Conservation (phyloP, 192 early-diverging fungal genomes). For the Backusella tuberculispora region DNA sequence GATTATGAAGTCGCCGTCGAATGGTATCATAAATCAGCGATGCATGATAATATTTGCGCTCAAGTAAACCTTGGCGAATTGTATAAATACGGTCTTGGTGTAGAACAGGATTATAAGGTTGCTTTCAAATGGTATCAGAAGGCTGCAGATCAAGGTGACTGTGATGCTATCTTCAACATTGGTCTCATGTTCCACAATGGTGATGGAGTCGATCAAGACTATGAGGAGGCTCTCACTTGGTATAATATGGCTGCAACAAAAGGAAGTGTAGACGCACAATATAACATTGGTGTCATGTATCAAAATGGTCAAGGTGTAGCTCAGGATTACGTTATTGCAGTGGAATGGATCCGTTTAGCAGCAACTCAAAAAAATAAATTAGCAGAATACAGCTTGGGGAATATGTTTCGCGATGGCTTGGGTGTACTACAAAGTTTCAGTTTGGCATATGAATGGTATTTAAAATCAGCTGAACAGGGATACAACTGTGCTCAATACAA, state of each 20-base stretch:
- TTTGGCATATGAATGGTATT: background rate
- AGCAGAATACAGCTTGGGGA: background rate
- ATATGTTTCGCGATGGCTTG: background rate
- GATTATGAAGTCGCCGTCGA: background rate
- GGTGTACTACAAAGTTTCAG: background rate
- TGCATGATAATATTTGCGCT: background rate
- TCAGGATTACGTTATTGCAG: background rate
- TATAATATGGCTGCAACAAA: background rate
- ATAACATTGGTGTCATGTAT: background rate
- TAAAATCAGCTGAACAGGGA: background rate
- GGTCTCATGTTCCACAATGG: background rate
- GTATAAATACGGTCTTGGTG: background rate
- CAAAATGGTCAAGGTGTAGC: background rate
- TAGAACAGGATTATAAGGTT: background rate
- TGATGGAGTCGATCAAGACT: background rate
- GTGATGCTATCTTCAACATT: background rate
- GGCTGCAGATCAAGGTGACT: background rate
- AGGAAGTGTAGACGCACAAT: background rate
- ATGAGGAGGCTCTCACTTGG: background rate
- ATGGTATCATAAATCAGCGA: constrained; percentile 1
- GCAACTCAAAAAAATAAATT: background rate
- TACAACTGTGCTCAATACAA: background rate
- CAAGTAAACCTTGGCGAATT: background rate
- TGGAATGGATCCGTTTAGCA: background rate
- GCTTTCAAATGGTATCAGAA: background rate